These are phyloP conservation scores for Naematelia encephala DNA, from an alignment of 768 basidiomycete species.

Conservation along the genomic window DNA sequence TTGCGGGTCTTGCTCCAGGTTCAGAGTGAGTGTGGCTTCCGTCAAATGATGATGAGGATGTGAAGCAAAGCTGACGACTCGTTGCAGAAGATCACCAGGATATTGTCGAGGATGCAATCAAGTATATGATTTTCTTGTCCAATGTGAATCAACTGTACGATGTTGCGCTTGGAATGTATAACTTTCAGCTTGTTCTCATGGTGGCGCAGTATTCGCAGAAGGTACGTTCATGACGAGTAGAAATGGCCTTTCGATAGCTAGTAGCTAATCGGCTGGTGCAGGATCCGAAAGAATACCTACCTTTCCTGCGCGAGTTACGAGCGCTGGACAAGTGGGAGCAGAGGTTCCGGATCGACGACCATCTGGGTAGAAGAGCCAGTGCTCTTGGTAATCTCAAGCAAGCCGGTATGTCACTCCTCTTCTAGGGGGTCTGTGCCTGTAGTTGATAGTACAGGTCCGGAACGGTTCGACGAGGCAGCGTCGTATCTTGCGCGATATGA, in stretches of 20 bases:
- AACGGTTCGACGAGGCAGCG: slow-evolving; percentile 73
- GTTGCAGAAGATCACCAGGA: slow-evolving; percentile 61
- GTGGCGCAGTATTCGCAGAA: slow-evolving; percentile 96
- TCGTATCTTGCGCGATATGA: slow-evolving; percentile 73
- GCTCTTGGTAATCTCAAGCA: slow-evolving; percentile 71
- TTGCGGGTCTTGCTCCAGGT: slow-evolving; percentile 70
- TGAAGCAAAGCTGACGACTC: slow-evolving; percentile 9
- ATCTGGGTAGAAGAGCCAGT: slow-evolving; percentile 69
- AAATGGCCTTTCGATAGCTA: not conserved
- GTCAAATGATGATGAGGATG: not conserved
- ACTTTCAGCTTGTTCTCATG: slow-evolving; percentile 92
- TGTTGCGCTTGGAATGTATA: slow-evolving; percentile 96
- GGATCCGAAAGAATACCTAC: slow-evolving; percentile 97
- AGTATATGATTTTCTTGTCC: slow-evolving; percentile 96
- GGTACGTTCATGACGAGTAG: slow-evolving; percentile 54
- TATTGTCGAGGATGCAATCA: slow-evolving; percentile 91
- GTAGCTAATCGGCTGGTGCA: slow-evolving; percentile 47
- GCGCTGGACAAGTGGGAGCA: slow-evolving; percentile 77
- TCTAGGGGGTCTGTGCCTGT: not conserved
- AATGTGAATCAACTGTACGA: slow-evolving; percentile 89
- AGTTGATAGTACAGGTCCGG: slow-evolving; percentile 55
- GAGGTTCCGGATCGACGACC: slow-evolving; percentile 85
- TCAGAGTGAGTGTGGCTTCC: slow-evolving; percentile 59
- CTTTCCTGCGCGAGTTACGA: slow-evolving; percentile 87
- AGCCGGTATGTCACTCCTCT: slow-evolving; percentile 58